Evolutionary conservation across 495 filamentous ascomycete genomes (phyloP).

Genomic region (Articulospora tetracladia): DNA sequence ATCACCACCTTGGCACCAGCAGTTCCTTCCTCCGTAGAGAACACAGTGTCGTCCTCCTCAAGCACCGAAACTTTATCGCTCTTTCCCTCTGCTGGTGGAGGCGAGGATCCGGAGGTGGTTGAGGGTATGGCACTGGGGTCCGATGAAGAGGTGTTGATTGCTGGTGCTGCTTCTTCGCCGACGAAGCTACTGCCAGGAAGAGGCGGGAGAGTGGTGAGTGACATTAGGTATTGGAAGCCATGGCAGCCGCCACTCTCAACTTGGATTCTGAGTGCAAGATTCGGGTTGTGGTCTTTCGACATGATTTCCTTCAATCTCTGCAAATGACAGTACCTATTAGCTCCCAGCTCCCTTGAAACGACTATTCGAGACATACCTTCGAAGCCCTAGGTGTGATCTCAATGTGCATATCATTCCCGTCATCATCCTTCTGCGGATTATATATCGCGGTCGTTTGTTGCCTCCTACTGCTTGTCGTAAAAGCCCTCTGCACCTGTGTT

Average conservation of each 20-base stretch:
- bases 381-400: slow-evolving; percentile 78
- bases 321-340: slow-evolving; percentile 2
- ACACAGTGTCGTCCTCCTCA: slow-evolving; percentile 77
- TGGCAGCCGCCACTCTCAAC: slow-evolving; percentile 94
- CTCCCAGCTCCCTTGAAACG: not conserved
- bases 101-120: not conserved
- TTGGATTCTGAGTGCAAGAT: slow-evolving; percentile 80
- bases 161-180: slow-evolving; percentile 9
- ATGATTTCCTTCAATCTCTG: slow-evolving; percentile 67
- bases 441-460: slow-evolving; percentile 23
- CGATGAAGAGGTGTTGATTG: slow-evolving; percentile 13
- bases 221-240: slow-evolving; percentile 97
- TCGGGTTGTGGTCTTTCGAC: slow-evolving; percentile 70
- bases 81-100: not conserved
- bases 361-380: slow-evolving; percentile 53
- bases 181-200: slow-evolving; percentile 6
- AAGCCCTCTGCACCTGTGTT: not conserved
- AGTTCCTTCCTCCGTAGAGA: slow-evolving; percentile 36
- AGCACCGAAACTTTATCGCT: slow-evolving; percentile 33
- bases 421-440: slow-evolving; percentile 68
- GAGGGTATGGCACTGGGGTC: slow-evolving; percentile 13
- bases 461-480: slow-evolving; percentile 8
- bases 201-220: slow-evolving; percentile 57
- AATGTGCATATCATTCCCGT: slow-evolving; percentile 77
- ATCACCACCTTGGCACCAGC: slow-evolving; percentile 77